Base-by-base conservation (phyloP, 768 basidiomycete species). In the Botryobasidium botryosum region DNA sequence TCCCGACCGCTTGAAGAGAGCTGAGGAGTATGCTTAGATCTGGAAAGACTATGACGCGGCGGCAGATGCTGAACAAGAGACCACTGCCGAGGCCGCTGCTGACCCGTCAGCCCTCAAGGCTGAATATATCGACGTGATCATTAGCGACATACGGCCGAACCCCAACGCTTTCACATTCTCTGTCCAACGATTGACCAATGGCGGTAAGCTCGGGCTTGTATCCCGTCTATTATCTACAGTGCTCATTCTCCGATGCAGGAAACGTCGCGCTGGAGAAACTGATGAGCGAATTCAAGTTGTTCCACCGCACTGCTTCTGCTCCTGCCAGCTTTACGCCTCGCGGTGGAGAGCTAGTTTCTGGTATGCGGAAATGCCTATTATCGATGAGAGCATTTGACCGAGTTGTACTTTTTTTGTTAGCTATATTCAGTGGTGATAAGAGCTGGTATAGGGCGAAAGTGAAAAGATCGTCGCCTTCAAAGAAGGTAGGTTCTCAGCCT, bases 401-500 rank as follows among this genome's bases (percentile, higher is more conserved):
- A n/a, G n/a, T n/a, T n/a, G n/a, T n/a, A n/a, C 12, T 12, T 39
- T 39, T 21, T 20, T 39, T 12, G 13, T 12, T 21, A 39, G 49
- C 49, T 5, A 38, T 47, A 23, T 50, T 50, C 33, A 64, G 58
- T 33, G 67, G 67, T 39, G 83, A 94, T 55, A 85, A 85, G 6
- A 68, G 79, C 39, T 99, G 92, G 94, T 96, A 97, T 62, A 82
- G 92, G 42, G 92, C 92, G 35, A 84, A 77, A 64, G 78, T 96
- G 49, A 80, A 82, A 43, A 72, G 84, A 18, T 65, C 74, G n/a
- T 91, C 86, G 36, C 75, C 85, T 3, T 54, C 84, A 33, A 94
- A 91, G 64, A 88, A 82, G 27, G 40, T 31, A 21, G 23, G 40
- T 8, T 33, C 13, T 42, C 8, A n/a, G n/a, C n/a, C n/a, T n/a